Base-by-base conservation (phyloP, 2,329 filamentous ascomycete genomes). In the Trichoderma breve region DNA sequence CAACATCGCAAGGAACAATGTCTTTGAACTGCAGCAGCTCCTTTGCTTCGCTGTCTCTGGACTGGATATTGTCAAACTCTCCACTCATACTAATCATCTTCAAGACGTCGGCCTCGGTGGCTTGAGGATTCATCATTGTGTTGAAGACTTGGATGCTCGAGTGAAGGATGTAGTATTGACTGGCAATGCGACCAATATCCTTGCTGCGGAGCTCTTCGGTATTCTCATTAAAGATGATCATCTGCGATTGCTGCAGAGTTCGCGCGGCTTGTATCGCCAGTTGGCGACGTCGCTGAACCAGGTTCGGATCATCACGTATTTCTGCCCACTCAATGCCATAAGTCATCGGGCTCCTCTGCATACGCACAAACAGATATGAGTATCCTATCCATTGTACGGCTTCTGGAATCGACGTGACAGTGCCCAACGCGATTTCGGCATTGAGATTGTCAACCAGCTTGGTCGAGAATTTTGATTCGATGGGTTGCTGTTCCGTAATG, bases 331-430 rank as follows among this genome's bases (percentile, higher is more conserved):
- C 95, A 63, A 99, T 98, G 3, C 95, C 96, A 78, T 99, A 99
- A 2, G 92, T 91, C 78, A 95, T 89, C 4, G 95, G 95, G 75
- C 96, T 97, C 72, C 93, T 90, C 79, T 93, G 91, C 96, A 99
- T 99, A 51, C 96, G 92, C 51, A 99, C 95, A 80, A 97, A 99
- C 0, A 99, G 86, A 78, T 98, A 99, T 0, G 95, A 98, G 80
- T 99, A 99, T 15, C 97, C 95, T 36, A 99, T 91, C 96, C 96
- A 99, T 75, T 97, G 93, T 1, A 98, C 95, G 0, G 93, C 96
- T 83, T 99, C 97, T 2, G 91, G 86, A 2, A 99, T 92, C 1
- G 95, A 97, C 0, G 95, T 98, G 21, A 99, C 97, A 0, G 97
- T 99, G 1, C 96, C 96, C 9, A 99, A 83, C 0, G 94, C 89